Evolutionary conservation across 148 eudicot genomes (phyloP).

Genomic region (Salicornia ramosissima): DNA sequence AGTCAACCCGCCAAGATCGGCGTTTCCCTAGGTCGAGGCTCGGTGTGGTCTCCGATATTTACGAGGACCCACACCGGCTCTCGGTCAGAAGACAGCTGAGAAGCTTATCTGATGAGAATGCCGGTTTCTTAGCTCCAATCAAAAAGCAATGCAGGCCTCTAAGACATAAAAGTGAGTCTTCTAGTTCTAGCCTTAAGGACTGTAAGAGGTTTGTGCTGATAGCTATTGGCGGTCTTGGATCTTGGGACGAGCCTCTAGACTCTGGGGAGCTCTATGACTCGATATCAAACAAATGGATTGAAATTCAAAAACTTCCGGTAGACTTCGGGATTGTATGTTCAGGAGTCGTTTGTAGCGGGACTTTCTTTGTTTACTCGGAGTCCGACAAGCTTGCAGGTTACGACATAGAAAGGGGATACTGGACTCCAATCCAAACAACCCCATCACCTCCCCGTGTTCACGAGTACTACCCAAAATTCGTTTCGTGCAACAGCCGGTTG

Average conservation of each 20-base stretch:
- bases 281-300: constrained; percentile 78
- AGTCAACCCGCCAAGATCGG: constrained; percentile 61
- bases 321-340: constrained; percentile 85
- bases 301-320: constrained; percentile 69
- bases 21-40: constrained; percentile 59
- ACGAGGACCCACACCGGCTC: constrained; percentile 92
- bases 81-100: constrained; percentile 80
- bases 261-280: constrained; percentile 86
- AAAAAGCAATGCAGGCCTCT: constrained; percentile 44
- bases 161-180: constrained; percentile 47
- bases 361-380: constrained; percentile 82
- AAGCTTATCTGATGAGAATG: constrained; percentile 55
- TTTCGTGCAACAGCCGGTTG: constrained; percentile 46
- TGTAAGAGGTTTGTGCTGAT: constrained; percentile 58
- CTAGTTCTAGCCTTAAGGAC: constrained; percentile 41
- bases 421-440: constrained; percentile 66
- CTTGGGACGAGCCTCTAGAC: constrained; percentile 92
- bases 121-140: constrained; percentile 20
- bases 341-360: constrained; percentile 66
- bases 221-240: constrained; percentile 83
- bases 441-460: constrained; percentile 77
- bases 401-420: constrained; percentile 77
- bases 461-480: constrained; percentile 82
- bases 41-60: constrained; percentile 84
- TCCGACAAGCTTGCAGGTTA: constrained; percentile 73